These are phyloP conservation scores for Cutaneotrichosporon arboriforme DNA, from an alignment of 1,284 basidiomycete genomes.

Conservation along the genomic window DNA sequence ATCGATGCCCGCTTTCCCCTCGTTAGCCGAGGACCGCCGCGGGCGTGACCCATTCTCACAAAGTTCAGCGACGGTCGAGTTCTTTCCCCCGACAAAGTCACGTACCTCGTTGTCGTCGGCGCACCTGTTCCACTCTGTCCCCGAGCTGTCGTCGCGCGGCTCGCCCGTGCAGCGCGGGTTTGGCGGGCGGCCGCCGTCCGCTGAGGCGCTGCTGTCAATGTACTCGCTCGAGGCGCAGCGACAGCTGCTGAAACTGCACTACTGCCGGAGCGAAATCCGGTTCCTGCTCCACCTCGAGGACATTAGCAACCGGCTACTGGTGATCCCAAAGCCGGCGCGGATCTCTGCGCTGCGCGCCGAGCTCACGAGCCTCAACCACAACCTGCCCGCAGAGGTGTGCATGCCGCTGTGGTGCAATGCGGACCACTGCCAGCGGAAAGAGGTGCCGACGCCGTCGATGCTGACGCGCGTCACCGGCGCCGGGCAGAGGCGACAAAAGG, in stretches of 20 bases:
- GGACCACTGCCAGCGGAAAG: slow-evolving; percentile 30
- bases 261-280: slow-evolving; percentile 86
- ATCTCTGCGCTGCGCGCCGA: slow-evolving; percentile 93
- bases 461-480: slow-evolving; percentile 1
- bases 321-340: slow-evolving; percentile 88
- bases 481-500: slow-evolving; percentile 49
- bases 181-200: slow-evolving; percentile 51
- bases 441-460: background rate
- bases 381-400: slow-evolving; percentile 83
- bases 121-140: slow-evolving; percentile 54
- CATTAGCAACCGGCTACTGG: slow-evolving; percentile 84
- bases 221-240: slow-evolving; percentile 65
- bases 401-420: slow-evolving; percentile 94
- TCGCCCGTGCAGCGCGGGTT: slow-evolving; percentile 34
- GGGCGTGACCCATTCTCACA: slow-evolving; percentile 38
- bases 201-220: slow-evolving; percentile 49
- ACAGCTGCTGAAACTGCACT: slow-evolving; percentile 76
- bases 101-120: slow-evolving; percentile 14
- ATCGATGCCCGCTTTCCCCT: slow-evolving; percentile 7
- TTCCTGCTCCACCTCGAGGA: slow-evolving; percentile 85
- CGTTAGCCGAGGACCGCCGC: slow-evolving; percentile 1
- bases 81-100: background rate
- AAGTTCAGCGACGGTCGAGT: slow-evolving; percentile 6
- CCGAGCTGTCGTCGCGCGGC: slow-evolving; percentile 54
- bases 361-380: slow-evolving; percentile 91